phyloP scores from a whole-genome alignment of 192 early-diverging fungal genomes.

The Linderina pennispora region DNA sequence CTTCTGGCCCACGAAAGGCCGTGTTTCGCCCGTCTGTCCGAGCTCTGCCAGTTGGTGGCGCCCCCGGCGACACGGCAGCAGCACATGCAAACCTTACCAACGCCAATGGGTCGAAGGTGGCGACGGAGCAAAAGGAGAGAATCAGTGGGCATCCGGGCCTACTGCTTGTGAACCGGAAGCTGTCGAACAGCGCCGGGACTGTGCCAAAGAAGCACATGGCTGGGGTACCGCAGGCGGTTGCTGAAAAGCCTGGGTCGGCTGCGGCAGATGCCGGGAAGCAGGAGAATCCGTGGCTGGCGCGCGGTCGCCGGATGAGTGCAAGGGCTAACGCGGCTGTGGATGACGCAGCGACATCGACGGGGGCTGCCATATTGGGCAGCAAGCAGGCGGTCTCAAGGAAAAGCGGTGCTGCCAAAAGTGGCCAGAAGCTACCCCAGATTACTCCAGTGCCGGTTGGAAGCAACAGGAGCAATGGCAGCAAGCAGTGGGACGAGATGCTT shows the following conservation, averaged over 20 bases:
- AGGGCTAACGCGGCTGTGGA: too few species aligned
- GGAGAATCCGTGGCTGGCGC: too few species aligned
- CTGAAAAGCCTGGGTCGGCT: too few species aligned
- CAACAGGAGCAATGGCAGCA: background rate
- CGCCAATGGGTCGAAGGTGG: background rate
- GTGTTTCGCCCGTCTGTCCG: conserved; percentile 37
- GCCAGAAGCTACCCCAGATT: too few species aligned
- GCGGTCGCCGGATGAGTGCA: too few species aligned
- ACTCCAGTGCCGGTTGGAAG: background rate
- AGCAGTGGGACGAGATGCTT: conserved; percentile 14
- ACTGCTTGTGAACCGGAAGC: conserved; percentile 1
- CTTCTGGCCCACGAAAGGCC: conserved; percentile 6
- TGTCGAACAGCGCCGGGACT: too few species aligned
- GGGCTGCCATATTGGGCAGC: too few species aligned
- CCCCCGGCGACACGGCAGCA: background rate
- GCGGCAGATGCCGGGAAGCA: too few species aligned
- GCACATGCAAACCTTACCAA: background rate
- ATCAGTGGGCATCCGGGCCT: background rate
- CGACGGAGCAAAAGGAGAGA: background rate
- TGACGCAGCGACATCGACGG: background rate
- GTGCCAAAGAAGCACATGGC: too few species aligned
- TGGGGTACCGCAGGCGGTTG: too few species aligned
- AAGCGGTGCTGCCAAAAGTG: too few species aligned
- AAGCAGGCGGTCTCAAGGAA: too few species aligned
- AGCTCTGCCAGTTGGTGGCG: conserved; percentile 9